phyloP scores from a whole-genome alignment of 768 basidiomycete genomes.

The Pulveroboletus sp. region DNA sequence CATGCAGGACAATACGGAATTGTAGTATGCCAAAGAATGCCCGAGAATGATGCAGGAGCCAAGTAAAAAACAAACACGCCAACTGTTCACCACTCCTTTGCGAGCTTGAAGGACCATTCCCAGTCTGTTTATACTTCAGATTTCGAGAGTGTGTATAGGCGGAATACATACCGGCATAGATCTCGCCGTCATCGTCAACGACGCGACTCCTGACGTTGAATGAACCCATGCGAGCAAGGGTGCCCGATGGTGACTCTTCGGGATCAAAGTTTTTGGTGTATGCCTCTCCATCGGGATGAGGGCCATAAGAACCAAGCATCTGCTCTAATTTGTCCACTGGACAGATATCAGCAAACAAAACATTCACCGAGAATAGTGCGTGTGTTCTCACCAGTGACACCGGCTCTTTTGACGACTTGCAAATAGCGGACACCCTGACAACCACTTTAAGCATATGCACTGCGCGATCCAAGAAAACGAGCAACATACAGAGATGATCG shows the following conservation, averaged over 20 bases:
- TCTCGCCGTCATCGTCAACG: slow-evolving; percentile 79
- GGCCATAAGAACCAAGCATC: slow-evolving; percentile 95
- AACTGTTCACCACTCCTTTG: slow-evolving; percentile 78
- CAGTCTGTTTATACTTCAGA: slow-evolving; percentile 27
- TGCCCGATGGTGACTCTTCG: slow-evolving; percentile 73
- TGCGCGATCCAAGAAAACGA: background rate
- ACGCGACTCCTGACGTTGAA: slow-evolving; percentile 82
- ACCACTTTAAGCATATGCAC: slow-evolving; percentile 20
- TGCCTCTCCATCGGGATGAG: slow-evolving; percentile 57
- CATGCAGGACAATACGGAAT: slow-evolving; percentile 25
- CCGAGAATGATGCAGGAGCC: slow-evolving; percentile 23
- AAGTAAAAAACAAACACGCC: slow-evolving; percentile 10
- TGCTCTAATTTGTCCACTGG: slow-evolving; percentile 88
- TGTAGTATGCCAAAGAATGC: slow-evolving; percentile 29
- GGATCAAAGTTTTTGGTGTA: slow-evolving; percentile 77
- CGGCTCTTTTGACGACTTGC: slow-evolving; percentile 82
- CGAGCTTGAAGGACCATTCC: slow-evolving; percentile 85
- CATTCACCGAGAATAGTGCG: background rate
- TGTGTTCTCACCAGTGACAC: slow-evolving; percentile 59
- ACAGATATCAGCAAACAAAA: slow-evolving; percentile 4
- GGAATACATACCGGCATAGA: slow-evolving; percentile 66
- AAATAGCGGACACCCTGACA: slow-evolving; percentile 77
- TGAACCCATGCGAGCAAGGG: slow-evolving; percentile 77
- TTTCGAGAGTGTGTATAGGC: background rate
- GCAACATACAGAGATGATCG: slow-evolving; percentile 71